Percentiles rank a stretch among this genome's conserved stretches.
Evolutionary conservation across 257 asterid species (phyloP).

Genomic region (Fraxinus excelsior): DNA sequence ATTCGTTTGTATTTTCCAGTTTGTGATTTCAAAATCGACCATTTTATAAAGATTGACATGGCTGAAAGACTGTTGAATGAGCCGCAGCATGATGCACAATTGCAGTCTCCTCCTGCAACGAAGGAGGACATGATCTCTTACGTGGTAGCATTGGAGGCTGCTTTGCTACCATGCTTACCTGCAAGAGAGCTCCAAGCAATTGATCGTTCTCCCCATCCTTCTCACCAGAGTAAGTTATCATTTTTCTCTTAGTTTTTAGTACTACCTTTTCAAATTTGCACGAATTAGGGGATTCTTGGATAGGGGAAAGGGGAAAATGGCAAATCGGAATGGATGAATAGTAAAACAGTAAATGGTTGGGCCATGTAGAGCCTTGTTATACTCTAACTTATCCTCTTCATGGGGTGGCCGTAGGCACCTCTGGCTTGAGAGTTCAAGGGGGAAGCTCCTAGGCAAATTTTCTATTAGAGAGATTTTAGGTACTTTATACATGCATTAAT

Average conservation of each 20-base stretch:
- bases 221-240: constrained; percentile 79
- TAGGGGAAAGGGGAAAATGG: neutral
- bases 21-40: neutral
- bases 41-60: constrained; percentile 36
- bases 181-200: constrained; percentile 96
- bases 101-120: constrained; percentile 42
- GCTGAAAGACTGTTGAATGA: constrained; percentile 65
- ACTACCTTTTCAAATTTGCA: neutral
- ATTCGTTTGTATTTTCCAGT: constrained; percentile 9
- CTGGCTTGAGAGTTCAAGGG: neutral
- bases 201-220: constrained; percentile 93
- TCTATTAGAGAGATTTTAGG: neutral
- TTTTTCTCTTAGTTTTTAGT: neutral
- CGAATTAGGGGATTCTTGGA: neutral
- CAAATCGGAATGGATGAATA: neutral
- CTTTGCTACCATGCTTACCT: constrained; percentile 91
- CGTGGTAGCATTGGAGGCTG: constrained; percentile 87
- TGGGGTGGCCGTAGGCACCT: neutral
- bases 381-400: neutral
- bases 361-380: neutral
- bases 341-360: neutral
- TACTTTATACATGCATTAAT: neutral
- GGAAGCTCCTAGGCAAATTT: neutral
- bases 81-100: constrained; percentile 50
- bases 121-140: constrained; percentile 78